Conservation (phyloP, 169 alveolate species). For the Babesia bovis region DNA sequence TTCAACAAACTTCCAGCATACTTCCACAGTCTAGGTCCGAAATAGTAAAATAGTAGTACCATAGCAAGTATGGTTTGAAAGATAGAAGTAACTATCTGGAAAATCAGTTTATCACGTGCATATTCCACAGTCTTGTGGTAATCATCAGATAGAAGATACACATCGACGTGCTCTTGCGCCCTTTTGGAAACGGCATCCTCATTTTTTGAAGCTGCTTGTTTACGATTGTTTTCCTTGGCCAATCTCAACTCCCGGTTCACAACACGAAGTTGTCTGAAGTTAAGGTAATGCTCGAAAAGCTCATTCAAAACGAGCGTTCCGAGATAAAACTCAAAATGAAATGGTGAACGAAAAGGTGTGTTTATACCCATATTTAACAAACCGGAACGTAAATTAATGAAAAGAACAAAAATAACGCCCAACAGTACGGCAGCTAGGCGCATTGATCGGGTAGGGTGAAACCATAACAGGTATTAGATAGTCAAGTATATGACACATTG, state of each 20-base stretch:
- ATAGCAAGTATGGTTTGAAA: conserved; percentile 22
- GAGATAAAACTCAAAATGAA: conserved; percentile 56
- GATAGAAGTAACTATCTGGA: conserved; percentile 45
- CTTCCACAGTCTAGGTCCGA: conserved; percentile 57
- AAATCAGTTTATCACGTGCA: conserved; percentile 49
- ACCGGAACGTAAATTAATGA: not conserved
- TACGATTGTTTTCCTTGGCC: conserved; percentile 13
- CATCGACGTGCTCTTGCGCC: conserved; percentile 36
- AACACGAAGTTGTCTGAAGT: conserved; percentile 55
- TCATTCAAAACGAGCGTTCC: conserved; percentile 34
- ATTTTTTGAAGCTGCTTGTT: not conserved
- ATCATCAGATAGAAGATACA: conserved; percentile 41
- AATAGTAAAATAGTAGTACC: conserved; percentile 14
- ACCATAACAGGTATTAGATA: not conserved
- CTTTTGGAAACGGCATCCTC: conserved; percentile 23
- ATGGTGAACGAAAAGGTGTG: conserved; percentile 26
- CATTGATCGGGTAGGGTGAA: not conserved
- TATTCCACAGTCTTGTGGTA: conserved; percentile 59
- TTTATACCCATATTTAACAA: conserved; percentile 47
- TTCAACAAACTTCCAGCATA: conserved; percentile 41
- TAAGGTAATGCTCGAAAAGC: conserved; percentile 61
- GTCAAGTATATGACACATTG: not conserved
- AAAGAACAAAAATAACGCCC: conserved; percentile 7
- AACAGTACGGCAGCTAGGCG: not conserved
- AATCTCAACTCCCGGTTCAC: conserved; percentile 30